A percentile compares a stretch with the other conserved stretches of the same genome.
Conservation (phyloP, 768 basidiomycete species). For the Termitomyces sp. region DNA sequence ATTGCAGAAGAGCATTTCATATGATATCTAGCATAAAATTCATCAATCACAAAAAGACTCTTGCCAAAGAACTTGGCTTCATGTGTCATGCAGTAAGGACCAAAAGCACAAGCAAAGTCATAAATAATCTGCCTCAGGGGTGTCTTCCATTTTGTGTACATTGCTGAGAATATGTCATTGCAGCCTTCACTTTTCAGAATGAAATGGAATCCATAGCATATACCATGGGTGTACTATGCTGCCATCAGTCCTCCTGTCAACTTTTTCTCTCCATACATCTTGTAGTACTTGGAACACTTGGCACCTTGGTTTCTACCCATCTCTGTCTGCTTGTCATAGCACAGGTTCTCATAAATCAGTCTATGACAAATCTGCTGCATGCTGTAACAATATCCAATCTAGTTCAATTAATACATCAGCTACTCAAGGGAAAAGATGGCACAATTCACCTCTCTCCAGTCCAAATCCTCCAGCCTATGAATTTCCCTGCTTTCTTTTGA, state of each 20-base stretch:
- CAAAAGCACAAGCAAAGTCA: no score
- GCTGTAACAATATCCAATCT: conserved; percentile 17
- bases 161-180: conserved; percentile 17
- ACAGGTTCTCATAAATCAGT: conserved; percentile 10
- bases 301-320: conserved; percentile 5
- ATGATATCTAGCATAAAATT: no score
- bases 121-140: no score
- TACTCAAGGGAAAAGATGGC: no score
- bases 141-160: conserved; percentile 11
- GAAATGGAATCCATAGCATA: conserved; percentile 20
- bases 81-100: no score
- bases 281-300: conserved; percentile 20
- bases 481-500: no score
- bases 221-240: no score
- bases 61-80: no score
- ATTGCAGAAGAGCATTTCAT: no score
- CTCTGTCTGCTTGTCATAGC: conserved; percentile 4
- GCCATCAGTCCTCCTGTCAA: conserved; percentile 20
- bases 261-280: conserved; percentile 10
- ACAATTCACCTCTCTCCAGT: background rate
- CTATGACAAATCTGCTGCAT: conserved; percentile 14
- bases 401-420: no score
- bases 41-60: no score
- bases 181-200: conserved; percentile 14
- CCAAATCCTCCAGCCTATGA: no score